Evolutionary conservation across 768 basidiomycete species (phyloP).

Genomic region (Leccinum olivaceopallidum): DNA sequence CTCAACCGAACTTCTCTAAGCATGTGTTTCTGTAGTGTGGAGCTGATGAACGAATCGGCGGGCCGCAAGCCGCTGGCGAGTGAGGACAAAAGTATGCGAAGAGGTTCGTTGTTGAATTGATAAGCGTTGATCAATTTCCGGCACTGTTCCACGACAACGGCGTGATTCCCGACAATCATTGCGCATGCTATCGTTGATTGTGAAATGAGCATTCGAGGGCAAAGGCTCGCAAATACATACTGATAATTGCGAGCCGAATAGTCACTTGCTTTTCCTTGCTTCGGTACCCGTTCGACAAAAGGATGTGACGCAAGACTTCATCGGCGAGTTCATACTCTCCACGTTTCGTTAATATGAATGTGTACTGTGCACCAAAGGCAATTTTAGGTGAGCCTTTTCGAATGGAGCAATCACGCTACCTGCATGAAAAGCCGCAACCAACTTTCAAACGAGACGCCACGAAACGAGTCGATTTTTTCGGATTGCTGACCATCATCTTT

Average conservation of each 20-base stretch:
- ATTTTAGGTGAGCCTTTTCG: conserved; percentile 5
- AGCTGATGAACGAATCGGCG: conserved; percentile 74
- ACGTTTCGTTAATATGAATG: conserved; percentile 64
- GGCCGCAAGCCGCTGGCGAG: conserved; percentile 70
- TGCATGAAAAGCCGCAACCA: conserved; percentile 89
- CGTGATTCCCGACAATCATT: conserved; percentile 53
- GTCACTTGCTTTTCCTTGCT: conserved; percentile 61
- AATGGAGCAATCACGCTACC: conserved; percentile 40
- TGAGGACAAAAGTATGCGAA: conserved; percentile 72
- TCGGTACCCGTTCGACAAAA: conserved; percentile 73
- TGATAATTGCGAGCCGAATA: conserved; percentile 73
- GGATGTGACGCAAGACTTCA: conserved; percentile 75
- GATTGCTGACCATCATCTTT: conserved; percentile 40
- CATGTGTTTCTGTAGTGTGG: conserved; percentile 81
- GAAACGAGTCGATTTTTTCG: conserved; percentile 64
- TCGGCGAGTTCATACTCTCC: conserved; percentile 67
- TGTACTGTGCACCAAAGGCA: conserved; percentile 50
- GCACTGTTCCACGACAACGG: conserved; percentile 67
- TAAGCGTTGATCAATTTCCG: conserved; percentile 72
- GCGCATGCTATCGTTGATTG: conserved; percentile 61
- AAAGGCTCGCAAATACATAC: conserved; percentile 39
- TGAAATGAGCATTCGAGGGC: background rate
- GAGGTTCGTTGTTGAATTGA: conserved; percentile 87
- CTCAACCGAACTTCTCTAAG: conserved; percentile 75
- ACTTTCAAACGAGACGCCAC: conserved; percentile 78